phyloP scores from a whole-genome alignment of 805 yeast genomes.

The Ogataea allantospora region DNA sequence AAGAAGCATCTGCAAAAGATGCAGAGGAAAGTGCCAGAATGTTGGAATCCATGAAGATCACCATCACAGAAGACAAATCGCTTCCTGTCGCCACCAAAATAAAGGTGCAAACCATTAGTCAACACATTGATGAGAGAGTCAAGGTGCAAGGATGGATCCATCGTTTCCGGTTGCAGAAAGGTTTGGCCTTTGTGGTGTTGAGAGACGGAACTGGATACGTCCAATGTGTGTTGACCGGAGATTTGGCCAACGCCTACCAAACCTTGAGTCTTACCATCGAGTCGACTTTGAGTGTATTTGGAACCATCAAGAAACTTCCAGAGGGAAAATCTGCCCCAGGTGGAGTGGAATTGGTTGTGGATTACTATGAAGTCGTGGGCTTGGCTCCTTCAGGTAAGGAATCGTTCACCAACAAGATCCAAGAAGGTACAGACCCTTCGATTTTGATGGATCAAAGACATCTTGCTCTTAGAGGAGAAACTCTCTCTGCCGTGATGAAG shows the following conservation, averaged over 20 bases:
- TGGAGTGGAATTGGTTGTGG: constrained; percentile 90
- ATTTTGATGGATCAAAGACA: constrained; percentile 93
- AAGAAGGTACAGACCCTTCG: constrained; percentile 92
- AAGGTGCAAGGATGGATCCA: constrained; percentile 93
- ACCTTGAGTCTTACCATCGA: constrained; percentile 86
- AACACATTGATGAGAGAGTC: constrained; percentile 64
- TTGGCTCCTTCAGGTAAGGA: constrained; percentile 97
- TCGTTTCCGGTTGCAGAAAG: constrained; percentile 90
- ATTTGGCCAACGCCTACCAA: constrained; percentile 85
- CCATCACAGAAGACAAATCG: constrained; percentile 68
- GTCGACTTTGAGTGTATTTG: constrained; percentile 76
- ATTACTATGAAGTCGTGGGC: constrained; percentile 85
- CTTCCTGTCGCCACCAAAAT: constrained; percentile 67
- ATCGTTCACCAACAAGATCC: constrained; percentile 89
- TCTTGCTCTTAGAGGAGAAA: constrained; percentile 93
- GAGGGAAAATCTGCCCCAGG: constrained; percentile 98
- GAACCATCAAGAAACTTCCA: constrained; percentile 79
- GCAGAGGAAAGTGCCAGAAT: constrained; percentile 73
- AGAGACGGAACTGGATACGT: constrained; percentile 94
- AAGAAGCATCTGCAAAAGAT: constrained; percentile 50
- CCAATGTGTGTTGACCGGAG: constrained; percentile 87
- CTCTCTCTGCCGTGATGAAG: constrained; percentile 87
- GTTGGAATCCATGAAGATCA: constrained; percentile 76
- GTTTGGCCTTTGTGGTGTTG: constrained; percentile 82
- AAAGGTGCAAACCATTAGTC: constrained; percentile 59